Evolutionary conservation across 202 grass and related monocot species (phyloP).

Genomic region (Carex sylvatica): DNA sequence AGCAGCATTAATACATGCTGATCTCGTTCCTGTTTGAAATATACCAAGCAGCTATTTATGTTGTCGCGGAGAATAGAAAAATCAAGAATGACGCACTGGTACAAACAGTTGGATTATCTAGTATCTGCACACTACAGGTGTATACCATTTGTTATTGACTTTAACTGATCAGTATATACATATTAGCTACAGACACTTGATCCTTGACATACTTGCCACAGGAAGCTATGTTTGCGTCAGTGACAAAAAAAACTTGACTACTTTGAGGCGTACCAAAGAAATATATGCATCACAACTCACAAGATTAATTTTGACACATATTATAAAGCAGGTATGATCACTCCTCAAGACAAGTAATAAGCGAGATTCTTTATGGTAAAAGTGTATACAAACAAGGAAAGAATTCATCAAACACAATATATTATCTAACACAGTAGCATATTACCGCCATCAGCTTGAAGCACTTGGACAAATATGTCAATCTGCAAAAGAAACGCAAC

Average conservation of each 20-base stretch:
- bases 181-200: not conserved
- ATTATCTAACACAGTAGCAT: not conserved
- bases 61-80: not conserved
- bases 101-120: not conserved
- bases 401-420: not conserved
- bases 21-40: constrained; percentile 64
- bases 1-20: constrained; percentile 98
- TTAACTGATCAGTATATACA: not conserved
- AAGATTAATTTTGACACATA: not conserved
- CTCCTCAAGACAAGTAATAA: not conserved
- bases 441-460: constrained; percentile 98
- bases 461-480: constrained; percentile 99
- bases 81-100: not conserved
- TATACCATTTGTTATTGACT: not conserved
- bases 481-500: constrained; percentile 49
- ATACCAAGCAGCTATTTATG: not conserved
- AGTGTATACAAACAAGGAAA: constrained; percentile 20
- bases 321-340: not conserved
- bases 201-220: not conserved
- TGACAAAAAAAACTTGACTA: not conserved
- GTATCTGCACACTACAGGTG: not conserved
- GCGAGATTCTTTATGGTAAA: constrained; percentile 3
- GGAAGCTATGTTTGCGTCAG: not conserved
- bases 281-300: not conserved
- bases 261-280: not conserved